Conservation (phyloP, 2,329 filamentous ascomycete genomes). For the Aspergillus neoniger region DNA sequence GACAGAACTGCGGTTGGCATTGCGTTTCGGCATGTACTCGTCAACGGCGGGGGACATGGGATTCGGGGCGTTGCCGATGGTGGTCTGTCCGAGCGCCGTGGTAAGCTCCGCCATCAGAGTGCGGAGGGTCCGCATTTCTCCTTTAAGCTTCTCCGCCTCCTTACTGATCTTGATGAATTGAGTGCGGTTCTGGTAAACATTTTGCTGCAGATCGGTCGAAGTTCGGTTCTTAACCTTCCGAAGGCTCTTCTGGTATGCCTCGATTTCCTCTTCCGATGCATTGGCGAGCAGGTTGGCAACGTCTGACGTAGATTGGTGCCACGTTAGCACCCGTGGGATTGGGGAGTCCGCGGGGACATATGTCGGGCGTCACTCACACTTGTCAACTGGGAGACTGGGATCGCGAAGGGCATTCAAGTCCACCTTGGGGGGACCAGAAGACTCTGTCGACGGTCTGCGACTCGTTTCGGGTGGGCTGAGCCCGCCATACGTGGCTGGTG, state of each 20-base stretch:
- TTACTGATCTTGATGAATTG: slow-evolving; percentile 99
- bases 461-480: slow-evolving; percentile 45
- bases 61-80: slow-evolving; percentile 55
- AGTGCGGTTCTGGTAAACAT: slow-evolving; percentile 93
- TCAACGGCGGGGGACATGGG: slow-evolving; percentile 53
- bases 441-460: slow-evolving; percentile 55
- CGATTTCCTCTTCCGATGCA: slow-evolving; percentile 83
- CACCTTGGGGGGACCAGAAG: slow-evolving; percentile 64
- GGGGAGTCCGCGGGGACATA: neutral
- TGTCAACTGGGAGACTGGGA: slow-evolving; percentile 74
- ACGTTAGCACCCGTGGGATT: slow-evolving; percentile 17
- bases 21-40: slow-evolving; percentile 53
- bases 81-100: slow-evolving; percentile 58
- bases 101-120: slow-evolving; percentile 93
- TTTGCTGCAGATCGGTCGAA: slow-evolving; percentile 84
- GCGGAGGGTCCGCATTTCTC: slow-evolving; percentile 87
- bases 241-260: slow-evolving; percentile 74
- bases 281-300: slow-evolving; percentile 71
- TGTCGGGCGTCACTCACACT: slow-evolving; percentile 59
- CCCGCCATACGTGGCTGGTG: slow-evolving; percentile 61
- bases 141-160: slow-evolving; percentile 95
- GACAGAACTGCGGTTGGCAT: slow-evolving; percentile 87
- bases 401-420: slow-evolving; percentile 79
- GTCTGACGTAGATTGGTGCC: slow-evolving; percentile 28
- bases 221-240: slow-evolving; percentile 76